Evolutionary conservation across 2,329 filamentous ascomycete genomes (phyloP).

Genomic region (Fusarium odoratissimum): DNA sequence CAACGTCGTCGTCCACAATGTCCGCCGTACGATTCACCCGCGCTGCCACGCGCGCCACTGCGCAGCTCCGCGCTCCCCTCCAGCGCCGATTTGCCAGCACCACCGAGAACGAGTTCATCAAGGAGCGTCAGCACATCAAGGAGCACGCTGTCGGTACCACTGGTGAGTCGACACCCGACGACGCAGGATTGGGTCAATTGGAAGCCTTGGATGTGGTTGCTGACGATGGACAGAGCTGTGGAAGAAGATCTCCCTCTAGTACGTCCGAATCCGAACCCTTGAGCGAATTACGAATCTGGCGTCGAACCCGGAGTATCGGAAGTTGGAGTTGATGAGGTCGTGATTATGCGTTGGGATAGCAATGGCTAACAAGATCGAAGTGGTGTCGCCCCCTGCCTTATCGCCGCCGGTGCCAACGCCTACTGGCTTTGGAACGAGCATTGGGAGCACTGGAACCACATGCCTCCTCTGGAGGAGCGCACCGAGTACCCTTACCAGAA

Average conservation of each 20-base stretch:
- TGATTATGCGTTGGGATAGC: conserved; percentile 5
- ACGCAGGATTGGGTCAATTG: conserved; percentile 36
- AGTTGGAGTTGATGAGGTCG: conserved; percentile 20
- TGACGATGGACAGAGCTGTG: conserved; percentile 78
- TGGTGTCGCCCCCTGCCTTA: conserved; percentile 77
- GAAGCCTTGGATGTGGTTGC: conserved; percentile 31
- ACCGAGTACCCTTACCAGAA: conserved; percentile 97
- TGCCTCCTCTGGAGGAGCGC: conserved; percentile 89
- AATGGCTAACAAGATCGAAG: conserved; percentile 59
- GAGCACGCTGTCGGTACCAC: conserved; percentile 87
- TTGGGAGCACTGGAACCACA: conserved; percentile 94
- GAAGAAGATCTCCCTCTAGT: conserved; percentile 97
- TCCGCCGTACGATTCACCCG: conserved; percentile 72
- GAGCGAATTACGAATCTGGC: conserved; percentile 44
- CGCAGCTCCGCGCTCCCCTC: conserved; percentile 68
- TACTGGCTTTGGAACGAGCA: conserved; percentile 94
- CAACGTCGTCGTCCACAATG: conserved; percentile 61
- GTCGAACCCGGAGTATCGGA: conserved; percentile 30
- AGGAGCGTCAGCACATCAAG: conserved; percentile 90
- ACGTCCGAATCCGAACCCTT: conserved; percentile 58
- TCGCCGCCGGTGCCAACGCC: conserved; percentile 81
- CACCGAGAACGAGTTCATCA: conserved; percentile 92
- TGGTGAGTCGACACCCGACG: conserved; percentile 68
- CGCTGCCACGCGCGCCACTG: conserved; percentile 70
- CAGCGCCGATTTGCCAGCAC: conserved; percentile 80